Conservation (phyloP, 768 basidiomycete species). For the Cystofilobasidium bisporidii region DNA sequence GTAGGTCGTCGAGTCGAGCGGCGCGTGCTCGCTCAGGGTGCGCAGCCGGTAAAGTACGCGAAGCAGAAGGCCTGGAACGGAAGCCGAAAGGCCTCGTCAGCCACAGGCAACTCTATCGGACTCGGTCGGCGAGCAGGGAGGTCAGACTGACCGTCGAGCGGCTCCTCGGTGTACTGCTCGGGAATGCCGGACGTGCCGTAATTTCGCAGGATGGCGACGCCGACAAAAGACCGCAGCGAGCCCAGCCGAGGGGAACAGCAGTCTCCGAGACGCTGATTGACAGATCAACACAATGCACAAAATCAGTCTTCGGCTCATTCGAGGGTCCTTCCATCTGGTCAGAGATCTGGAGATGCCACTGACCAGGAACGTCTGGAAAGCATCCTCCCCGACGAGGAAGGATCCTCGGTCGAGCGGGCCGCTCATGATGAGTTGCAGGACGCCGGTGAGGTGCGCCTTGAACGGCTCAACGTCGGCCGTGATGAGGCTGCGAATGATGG, state of each 20-base stretch:
- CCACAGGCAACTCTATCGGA: no score
- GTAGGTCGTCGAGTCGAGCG: conserved; percentile 79
- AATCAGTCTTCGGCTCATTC: no score
- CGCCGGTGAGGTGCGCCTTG: conserved; percentile 48
- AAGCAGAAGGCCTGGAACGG: conserved; percentile 56
- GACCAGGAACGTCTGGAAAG: conserved; percentile 73
- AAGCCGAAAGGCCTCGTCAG: no score
- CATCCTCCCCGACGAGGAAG: conserved; percentile 52
- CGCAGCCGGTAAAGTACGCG: conserved; percentile 79
- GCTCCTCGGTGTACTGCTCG: conserved; percentile 62
- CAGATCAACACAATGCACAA: not conserved
- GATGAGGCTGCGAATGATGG: conserved; percentile 58
- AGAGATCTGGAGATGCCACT: no score
- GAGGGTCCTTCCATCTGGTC: no score
- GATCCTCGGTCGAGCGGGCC: conserved; percentile 56
- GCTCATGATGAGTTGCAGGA: conserved; percentile 55
- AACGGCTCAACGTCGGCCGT: conserved; percentile 48
- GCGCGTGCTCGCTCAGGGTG: conserved; percentile 65
- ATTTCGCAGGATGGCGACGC: conserved; percentile 71
- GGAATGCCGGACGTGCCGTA: conserved; percentile 59
- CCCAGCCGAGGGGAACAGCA: conserved; percentile 68
- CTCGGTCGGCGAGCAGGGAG: no score
- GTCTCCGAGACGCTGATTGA: conserved; percentile 50
- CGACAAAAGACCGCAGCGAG: conserved; percentile 59
- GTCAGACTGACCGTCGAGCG: conserved; percentile 48